phyloP scores from a whole-genome alignment of 2,329 filamentous ascomycete genomes.

The Chaetomium strumarium region DNA sequence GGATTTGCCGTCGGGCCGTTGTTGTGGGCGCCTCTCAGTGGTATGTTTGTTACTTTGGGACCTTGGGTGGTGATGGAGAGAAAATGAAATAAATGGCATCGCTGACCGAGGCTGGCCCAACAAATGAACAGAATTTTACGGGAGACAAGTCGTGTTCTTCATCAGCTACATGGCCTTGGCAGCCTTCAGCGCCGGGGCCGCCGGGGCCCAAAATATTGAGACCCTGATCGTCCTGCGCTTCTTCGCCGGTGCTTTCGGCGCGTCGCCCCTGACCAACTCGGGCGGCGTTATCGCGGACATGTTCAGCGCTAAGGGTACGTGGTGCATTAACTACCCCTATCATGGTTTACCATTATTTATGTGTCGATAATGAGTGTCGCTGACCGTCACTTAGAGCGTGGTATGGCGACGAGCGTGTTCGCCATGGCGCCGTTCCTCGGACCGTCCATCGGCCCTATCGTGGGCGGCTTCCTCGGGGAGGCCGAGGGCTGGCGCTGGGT shows the following conservation, averaged over 20 bases:
- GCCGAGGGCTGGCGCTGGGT: constrained; percentile 65
- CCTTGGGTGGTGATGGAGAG: background rate
- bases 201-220: constrained; percentile 51
- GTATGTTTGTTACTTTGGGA: constrained; percentile 21
- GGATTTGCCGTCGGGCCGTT: constrained; percentile 52
- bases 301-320: constrained; percentile 33
- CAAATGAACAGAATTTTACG: constrained; percentile 52
- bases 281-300: constrained; percentile 59
- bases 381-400: constrained; percentile 40
- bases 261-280: constrained; percentile 56
- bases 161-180: constrained; percentile 50
- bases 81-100: background rate
- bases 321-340: too few relatives aligned
- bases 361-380: too few relatives aligned
- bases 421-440: constrained; percentile 62
- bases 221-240: constrained; percentile 58
- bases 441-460: constrained; percentile 57
- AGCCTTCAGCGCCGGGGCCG: constrained; percentile 55
- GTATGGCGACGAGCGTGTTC: constrained; percentile 57
- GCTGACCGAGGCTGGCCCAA: background rate
- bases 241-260: constrained; percentile 57
- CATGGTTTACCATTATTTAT: too few relatives aligned
- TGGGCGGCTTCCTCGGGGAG: constrained; percentile 59
- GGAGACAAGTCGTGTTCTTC: constrained; percentile 53
- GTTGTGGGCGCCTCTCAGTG: constrained; percentile 51